These are phyloP conservation scores for Pinus tabuliformis DNA, from an alignment of 75 land plant genomes.

Conservation along the genomic window DNA sequence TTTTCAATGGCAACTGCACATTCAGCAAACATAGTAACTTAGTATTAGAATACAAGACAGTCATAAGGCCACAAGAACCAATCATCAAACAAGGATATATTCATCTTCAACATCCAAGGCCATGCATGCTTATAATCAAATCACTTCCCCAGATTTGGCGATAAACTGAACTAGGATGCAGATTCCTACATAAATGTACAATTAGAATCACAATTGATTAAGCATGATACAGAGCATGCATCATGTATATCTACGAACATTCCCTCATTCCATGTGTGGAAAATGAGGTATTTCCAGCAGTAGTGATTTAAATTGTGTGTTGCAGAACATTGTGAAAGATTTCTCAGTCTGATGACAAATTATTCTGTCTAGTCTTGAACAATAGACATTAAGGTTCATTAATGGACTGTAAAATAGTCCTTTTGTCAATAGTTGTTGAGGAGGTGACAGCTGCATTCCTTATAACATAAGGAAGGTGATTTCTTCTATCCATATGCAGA, in stretches of 20 bases:
- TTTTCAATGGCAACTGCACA: conserved; percentile 91
- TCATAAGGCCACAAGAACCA: not conserved
- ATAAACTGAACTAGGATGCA: conserved; percentile 2
- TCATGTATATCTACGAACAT: not conserved
- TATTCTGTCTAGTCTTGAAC: not conserved
- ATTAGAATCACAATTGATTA: not conserved
- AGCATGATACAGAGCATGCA: not conserved
- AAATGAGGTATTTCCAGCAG: not conserved
- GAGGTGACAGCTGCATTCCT: not conserved
- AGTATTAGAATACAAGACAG: not conserved
- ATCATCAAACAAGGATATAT: not conserved
- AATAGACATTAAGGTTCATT: not conserved
- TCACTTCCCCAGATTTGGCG: not conserved
- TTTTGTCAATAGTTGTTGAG: not conserved
- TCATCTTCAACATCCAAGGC: not conserved
- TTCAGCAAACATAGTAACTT: conserved; percentile 3
- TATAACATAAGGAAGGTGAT: not conserved
- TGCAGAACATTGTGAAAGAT: not conserved
- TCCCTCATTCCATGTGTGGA: not conserved
- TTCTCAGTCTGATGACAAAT: not conserved
- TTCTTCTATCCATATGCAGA: not conserved
- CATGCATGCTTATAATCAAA: not conserved
- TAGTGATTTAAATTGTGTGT: not conserved
- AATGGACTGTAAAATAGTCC: not conserved
- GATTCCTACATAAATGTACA: not conserved